Base-by-base conservation (phyloP, 192 early-diverging fungal genomes). In the Geranomyces variabilis region DNA sequence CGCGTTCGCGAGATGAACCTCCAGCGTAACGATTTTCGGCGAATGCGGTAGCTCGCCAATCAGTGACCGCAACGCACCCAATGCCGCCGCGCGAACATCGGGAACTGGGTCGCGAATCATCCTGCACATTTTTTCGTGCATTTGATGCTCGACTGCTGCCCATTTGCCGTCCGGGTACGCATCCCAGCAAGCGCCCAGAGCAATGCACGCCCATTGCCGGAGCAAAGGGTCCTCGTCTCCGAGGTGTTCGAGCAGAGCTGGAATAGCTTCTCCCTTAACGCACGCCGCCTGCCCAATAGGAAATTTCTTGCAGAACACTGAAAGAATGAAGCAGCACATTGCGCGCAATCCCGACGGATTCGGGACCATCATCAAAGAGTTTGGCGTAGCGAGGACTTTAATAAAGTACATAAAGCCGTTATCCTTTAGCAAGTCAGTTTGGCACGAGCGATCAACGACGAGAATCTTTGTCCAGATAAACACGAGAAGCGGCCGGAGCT, bases 401-500 rank as follows among this genome's bases (percentile, higher is more conserved):
- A 97, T 87, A 81, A 99, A 99, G 77, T 99, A 98, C 24, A 88
- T 85, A 75, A 90, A 95, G 13, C 93, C 94, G 70, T 91, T 91
- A 77, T 93, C 91, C 77, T 95, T 96, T 61, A 97, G 78, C 51
- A 99, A 79, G 71, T 98, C 96, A 31, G 88, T 90, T 67, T 94
- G 93, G 74, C 95, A 93, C 28, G 88, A 88, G 49, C 85, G 82
- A 74, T 99, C 97, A 0, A 98, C 94, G 0, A 95, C 96, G 36
- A 97, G 84, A 60, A 99, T 91, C 74, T 96, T 90, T 14, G 96
- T 92, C 96, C 97, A 99, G 62, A 99, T 97, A 66, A 98, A 94
- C 4, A 96, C 94, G 26, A 99, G 84, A 14, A 96, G 93, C 41
- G 94, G 94, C 71, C 94, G 92, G 41, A 98, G 84, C 76, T 99